Percentiles rank a stretch among this genome's conserved stretches.
Conservation (phyloP, 768 basidiomycete genomes). For the Psilocybe subaeruginosa region DNA sequence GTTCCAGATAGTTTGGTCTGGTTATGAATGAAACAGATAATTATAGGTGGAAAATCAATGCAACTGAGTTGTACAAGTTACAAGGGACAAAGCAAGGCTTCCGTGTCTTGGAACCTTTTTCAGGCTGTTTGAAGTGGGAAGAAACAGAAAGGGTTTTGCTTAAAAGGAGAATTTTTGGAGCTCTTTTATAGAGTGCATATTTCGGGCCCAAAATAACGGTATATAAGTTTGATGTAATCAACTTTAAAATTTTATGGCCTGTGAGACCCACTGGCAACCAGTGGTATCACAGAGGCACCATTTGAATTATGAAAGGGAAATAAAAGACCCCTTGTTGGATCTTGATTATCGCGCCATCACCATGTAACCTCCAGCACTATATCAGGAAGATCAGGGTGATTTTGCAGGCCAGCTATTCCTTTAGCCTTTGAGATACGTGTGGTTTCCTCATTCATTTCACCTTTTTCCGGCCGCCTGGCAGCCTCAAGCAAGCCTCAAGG, state of each 20-base stretch:
- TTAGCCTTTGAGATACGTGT: neutral
- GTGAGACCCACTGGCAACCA: no score
- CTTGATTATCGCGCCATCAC: neutral
- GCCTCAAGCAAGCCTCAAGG: neutral
- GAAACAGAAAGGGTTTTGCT: neutral
- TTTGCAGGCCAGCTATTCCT: neutral
- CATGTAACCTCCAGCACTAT: neutral
- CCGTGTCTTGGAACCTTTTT: constrained; percentile 3
- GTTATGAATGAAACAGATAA: neutral
- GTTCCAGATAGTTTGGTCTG: neutral
- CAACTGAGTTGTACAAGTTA: neutral
- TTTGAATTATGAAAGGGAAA: neutral
- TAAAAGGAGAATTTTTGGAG: neutral
- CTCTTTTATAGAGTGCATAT: constrained; percentile 2
- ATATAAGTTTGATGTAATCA: neutral
- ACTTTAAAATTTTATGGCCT: neutral
- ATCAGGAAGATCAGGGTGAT: neutral
- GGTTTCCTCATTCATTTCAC: neutral
- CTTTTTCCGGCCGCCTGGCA: neutral
- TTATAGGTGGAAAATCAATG: neutral
- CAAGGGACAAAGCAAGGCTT: neutral
- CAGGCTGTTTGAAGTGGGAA: constrained; percentile 1
- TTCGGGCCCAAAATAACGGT: neutral
- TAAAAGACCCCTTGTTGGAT: neutral
- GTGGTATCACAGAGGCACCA: neutral